Base-by-base conservation (phyloP, 1,284 basidiomycete species). In the Xerocomus nothofagi region DNA sequence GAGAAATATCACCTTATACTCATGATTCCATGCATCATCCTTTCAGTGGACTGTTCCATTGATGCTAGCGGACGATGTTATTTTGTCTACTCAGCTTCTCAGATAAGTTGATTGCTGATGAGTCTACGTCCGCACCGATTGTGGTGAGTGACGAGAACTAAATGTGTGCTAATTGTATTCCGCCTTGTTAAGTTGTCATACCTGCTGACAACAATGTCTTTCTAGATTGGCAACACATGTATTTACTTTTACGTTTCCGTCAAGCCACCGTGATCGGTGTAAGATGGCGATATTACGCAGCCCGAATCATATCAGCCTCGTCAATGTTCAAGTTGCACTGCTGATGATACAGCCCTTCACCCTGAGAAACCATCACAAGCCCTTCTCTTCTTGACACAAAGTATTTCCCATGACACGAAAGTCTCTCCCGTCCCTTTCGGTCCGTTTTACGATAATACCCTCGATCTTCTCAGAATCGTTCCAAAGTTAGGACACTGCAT, bases 391-490 rank as follows among this genome's bases (percentile, higher is more conserved):
- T 29, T n/a, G 30, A 21, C 23, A 20, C 30, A 40, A 32, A 26
- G 30, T 33, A 10, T 37, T 23, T 20, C 21, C 21, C 30, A 42
- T 33, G 31, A 9, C 20, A 1, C 12, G 7, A 29, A 31, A 7
- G 4, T 18, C 11, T 29, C n/a, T 6, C 6, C 44, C 42, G 36
- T 7, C 14, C 24, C 38, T 21, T 29, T 47, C 44, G 53, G 53
- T 17, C 37, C 26, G 47, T 39, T 46, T 45, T 47, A 55, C 12
- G 15, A 32, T 39, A 18, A 29, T 14, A 18, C 20, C 44, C 40
- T 21, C 27, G 42, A 44, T 46, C 44, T 50, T 36, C 42, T 34
- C 39, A 32, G 38, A 43, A 29, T 21, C 23, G 24, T 41, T 45
- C 39, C 53, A 43, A 43, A 37, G 27, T 46, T 37, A 39, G 47